Evolutionary conservation across 441 rosid genomes (phyloP).

Genomic region (Isatis lusitanica): DNA sequence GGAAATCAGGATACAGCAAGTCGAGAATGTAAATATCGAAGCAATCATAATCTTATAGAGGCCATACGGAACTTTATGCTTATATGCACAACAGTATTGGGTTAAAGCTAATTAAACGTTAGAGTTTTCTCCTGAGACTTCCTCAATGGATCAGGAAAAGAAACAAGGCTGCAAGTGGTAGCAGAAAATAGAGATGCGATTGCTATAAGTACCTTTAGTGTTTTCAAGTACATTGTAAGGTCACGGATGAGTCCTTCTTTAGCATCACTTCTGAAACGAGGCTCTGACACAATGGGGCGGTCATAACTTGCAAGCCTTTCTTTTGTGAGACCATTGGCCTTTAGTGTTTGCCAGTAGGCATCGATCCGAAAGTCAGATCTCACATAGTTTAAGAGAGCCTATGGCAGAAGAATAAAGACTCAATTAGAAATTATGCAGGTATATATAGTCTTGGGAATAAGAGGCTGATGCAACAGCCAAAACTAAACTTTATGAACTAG

Average conservation of each 20-base stretch:
- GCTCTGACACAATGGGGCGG: constrained; percentile 38
- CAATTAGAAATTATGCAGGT: constrained; percentile 17
- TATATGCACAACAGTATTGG: neutral
- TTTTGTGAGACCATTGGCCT: constrained; percentile 58
- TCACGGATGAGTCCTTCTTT: constrained; percentile 66
- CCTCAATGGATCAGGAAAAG: neutral
- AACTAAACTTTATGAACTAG: constrained; percentile 18
- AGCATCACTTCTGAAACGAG: constrained; percentile 50
- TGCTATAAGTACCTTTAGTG: constrained; percentile 52
- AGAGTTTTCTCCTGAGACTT: neutral
- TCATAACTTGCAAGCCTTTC: constrained; percentile 60
- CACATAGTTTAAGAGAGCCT: constrained; percentile 69
- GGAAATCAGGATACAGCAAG: neutral
- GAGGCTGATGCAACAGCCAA: constrained; percentile 3
- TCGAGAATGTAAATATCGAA: neutral
- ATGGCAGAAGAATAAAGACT: constrained; percentile 28
- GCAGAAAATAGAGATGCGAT: neutral
- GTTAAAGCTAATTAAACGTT: constrained; percentile 1
- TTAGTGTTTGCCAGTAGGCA: constrained; percentile 64
- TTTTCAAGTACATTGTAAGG: constrained; percentile 67
- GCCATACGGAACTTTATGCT: neutral
- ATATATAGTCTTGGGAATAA: constrained; percentile 19
- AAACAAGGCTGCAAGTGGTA: constrained; percentile 6
- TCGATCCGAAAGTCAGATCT: constrained; percentile 53
- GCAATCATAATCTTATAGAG: neutral